These are phyloP conservation scores for Coemansia guatemalensis DNA, from an alignment of 192 early-diverging fungal species.

Conservation along the genomic window DNA sequence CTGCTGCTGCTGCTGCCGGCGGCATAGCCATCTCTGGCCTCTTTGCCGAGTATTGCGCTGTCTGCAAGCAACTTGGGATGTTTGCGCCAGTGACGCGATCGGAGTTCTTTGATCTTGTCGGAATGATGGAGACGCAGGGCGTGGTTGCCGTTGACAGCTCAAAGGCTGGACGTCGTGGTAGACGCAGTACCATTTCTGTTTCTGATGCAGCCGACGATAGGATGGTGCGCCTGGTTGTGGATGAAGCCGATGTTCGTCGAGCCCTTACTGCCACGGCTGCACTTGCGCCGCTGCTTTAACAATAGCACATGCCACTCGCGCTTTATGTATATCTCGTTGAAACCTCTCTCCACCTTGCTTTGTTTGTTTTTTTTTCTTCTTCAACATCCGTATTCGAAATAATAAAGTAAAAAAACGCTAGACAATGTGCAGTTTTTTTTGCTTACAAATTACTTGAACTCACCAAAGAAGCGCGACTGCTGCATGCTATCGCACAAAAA, in stretches of 20 bases:
- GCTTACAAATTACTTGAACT: constrained; percentile 40
- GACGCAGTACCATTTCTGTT: constrained; percentile 28
- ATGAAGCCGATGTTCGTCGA: constrained; percentile 46
- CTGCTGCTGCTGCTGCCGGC: constrained; percentile 34
- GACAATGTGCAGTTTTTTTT: not conserved
- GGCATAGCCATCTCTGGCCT: constrained; percentile 51
- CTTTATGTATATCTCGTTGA: too few species aligned
- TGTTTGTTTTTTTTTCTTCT: too few species aligned
- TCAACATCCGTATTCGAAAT: too few species aligned
- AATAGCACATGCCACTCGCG: not conserved
- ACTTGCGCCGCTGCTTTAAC: constrained; percentile 32
- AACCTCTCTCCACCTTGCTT: too few species aligned
- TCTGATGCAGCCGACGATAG: constrained; percentile 48
- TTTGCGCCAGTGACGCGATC: constrained; percentile 69
- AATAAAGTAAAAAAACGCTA: not conserved
- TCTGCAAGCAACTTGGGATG: constrained; percentile 56
- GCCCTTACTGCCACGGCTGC: constrained; percentile 28
- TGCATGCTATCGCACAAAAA: constrained; percentile 43
- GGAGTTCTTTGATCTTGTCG: constrained; percentile 74
- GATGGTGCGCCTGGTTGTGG: constrained; percentile 39
- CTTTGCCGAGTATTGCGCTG: constrained; percentile 55
- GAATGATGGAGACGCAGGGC: constrained; percentile 71
- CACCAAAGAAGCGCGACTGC: constrained; percentile 53
- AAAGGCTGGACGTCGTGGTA: constrained; percentile 31
- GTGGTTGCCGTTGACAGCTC: constrained; percentile 53